phyloP scores from a whole-genome alignment of 1,284 basidiomycete genomes.

The Cystobasidiaceae sp. region DNA sequence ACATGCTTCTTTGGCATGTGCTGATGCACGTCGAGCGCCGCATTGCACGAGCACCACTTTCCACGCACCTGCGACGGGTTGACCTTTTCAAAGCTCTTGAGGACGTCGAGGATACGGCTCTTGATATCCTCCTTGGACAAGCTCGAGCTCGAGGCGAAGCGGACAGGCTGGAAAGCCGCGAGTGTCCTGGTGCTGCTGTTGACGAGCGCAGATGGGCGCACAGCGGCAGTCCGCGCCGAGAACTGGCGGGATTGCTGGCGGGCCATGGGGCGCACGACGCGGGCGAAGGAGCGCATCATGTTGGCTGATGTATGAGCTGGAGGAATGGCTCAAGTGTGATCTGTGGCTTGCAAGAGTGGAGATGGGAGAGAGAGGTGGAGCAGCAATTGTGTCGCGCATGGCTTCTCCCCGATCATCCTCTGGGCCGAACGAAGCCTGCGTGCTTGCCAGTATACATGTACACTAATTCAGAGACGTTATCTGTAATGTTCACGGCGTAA shows the following conservation, averaged over 20 bases:
- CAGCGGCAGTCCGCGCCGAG: constrained; percentile 15
- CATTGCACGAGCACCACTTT: no score
- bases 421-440: no score
- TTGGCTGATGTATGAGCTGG: neutral
- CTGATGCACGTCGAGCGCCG: no score
- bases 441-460: no score
- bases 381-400: no score
- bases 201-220: constrained; percentile 1
- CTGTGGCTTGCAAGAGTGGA: neutral
- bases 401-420: no score
- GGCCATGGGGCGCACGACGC: constrained; percentile 10
- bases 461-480: no score
- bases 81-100: constrained; percentile 95
- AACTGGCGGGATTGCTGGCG: constrained; percentile 11
- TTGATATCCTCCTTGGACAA: constrained; percentile 43
- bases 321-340: neutral
- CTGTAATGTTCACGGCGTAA: no score
- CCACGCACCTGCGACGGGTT: constrained; percentile 71
- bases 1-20: no score
- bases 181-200: neutral
- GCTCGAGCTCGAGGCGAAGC: constrained; percentile 21
- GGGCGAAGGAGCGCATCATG: constrained; percentile 23
- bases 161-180: neutral
- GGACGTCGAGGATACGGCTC: constrained; percentile 74
- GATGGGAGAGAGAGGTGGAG: neutral